Percentiles rank a stretch among this genome's conserved stretches.
Conservation (phyloP, 2,329 filamentous ascomycete species). For the Pyrenophora teres region DNA sequence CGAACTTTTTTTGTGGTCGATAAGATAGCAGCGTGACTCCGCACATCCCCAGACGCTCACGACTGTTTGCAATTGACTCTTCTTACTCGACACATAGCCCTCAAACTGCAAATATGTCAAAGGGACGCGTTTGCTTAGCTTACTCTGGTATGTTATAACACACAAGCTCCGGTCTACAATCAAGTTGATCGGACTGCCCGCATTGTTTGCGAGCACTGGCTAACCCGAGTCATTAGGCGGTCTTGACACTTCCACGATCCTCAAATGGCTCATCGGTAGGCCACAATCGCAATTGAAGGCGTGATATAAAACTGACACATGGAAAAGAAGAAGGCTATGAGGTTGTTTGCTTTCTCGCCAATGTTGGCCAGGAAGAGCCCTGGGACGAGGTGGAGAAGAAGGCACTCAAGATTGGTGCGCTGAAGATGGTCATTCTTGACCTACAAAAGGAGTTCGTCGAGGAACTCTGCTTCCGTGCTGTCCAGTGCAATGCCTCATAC, state of each 20-base stretch:
- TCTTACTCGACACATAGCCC: conserved; percentile 9
- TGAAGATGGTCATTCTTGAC: conserved; percentile 66
- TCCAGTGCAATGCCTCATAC: conserved; percentile 68
- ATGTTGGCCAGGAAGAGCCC: conserved; percentile 65
- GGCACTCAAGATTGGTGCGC: conserved; percentile 70
- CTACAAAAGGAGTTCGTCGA: conserved; percentile 78
- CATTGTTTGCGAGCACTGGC: conserved; percentile 11
- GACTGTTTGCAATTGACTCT: conserved; percentile 10
- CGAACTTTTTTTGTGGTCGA: conserved; percentile 23
- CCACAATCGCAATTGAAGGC: background rate
- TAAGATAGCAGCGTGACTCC: conserved; percentile 21
- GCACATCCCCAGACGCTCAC: conserved; percentile 20
- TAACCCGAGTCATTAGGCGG: conserved; percentile 51
- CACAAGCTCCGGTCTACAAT: background rate
- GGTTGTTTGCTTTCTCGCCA: conserved; percentile 65
- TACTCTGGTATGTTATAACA: conserved; percentile 48
- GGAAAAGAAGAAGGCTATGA: conserved; percentile 59
- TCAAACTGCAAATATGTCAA: conserved; percentile 34
- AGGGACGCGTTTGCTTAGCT: conserved; percentile 55
- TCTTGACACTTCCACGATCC: conserved; percentile 61
- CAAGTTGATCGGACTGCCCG: background rate
- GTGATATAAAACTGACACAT: conserved; percentile 11
- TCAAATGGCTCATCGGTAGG: conserved; percentile 46
- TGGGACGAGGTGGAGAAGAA: conserved; percentile 67
- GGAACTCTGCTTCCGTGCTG: conserved; percentile 77